These are phyloP conservation scores for Monosporascus sp. DNA, from an alignment of 2,329 filamentous ascomycete genomes.

Conservation along the genomic window DNA sequence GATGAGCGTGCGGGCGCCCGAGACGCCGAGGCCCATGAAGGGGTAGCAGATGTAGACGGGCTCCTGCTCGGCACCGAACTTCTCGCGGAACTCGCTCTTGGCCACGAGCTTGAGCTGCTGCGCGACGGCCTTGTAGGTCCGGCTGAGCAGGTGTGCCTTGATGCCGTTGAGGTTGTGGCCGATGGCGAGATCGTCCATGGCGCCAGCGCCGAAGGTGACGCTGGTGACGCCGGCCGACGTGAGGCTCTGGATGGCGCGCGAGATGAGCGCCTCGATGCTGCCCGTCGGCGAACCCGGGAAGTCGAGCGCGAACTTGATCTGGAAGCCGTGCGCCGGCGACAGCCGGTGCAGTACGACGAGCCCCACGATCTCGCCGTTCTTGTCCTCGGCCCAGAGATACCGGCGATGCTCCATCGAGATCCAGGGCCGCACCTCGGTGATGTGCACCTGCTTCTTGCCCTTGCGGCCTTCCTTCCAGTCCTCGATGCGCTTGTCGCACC, in stretches of 20 bases:
- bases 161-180: conserved; percentile 78
- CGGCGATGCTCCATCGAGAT: conserved; percentile 76
- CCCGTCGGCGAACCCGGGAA: conserved; percentile 84
- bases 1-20: conserved; percentile 78
- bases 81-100: conserved; percentile 83
- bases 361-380: conserved; percentile 65
- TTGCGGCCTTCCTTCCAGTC: conserved; percentile 79
- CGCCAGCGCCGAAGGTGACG: conserved; percentile 86
- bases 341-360: conserved; percentile 82
- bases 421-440: conserved; percentile 88
- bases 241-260: conserved; percentile 46
- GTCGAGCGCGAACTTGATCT: conserved; percentile 94
- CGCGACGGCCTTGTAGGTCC: conserved; percentile 65
- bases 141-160: conserved; percentile 73
- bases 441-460: conserved; percentile 75
- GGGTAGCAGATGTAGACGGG: conserved; percentile 88
- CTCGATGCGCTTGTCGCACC: conserved; percentile 66
- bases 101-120: conserved; percentile 46
- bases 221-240: conserved; percentile 53
- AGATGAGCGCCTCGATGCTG: conserved; percentile 77
- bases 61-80: conserved; percentile 81
- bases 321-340: conserved; percentile 76
- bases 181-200: conserved; percentile 65
- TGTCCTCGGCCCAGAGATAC: conserved; percentile 76
- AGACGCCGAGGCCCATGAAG: conserved; percentile 74